These are phyloP conservation scores for Candida pini DNA, from an alignment of 805 yeast genomes.

Conservation along the genomic window DNA sequence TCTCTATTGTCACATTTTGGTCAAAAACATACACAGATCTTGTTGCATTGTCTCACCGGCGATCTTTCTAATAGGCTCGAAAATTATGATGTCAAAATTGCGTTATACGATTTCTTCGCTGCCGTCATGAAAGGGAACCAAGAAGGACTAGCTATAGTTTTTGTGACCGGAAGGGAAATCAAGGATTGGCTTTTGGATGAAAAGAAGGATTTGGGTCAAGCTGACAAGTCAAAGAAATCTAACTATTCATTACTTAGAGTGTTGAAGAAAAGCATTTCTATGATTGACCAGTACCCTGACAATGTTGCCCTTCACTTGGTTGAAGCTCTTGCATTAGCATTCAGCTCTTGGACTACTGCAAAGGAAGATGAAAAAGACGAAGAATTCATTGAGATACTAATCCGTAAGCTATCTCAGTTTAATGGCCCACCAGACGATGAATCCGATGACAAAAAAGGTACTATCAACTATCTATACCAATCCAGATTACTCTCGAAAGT, in stretches of 20 bases:
- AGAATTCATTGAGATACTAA: conserved; percentile 39
- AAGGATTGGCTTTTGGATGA: conserved; percentile 21
- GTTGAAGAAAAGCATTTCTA: conserved; percentile 48
- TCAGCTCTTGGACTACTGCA: conserved; percentile 71
- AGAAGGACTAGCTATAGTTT: conserved; percentile 68
- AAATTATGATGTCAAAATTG: conserved; percentile 45
- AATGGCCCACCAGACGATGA: conserved; percentile 16
- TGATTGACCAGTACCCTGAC: conserved; percentile 51
- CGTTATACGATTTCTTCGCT: conserved; percentile 59
- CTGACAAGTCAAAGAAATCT: conserved; percentile 6
- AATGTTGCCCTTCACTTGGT: conserved; percentile 61
- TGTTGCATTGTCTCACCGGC: conserved; percentile 53
- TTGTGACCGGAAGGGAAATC: conserved; percentile 57
- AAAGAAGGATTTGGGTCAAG: conserved; percentile 7
- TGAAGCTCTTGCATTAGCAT: conserved; percentile 68
- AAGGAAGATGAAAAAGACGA: conserved; percentile 46
- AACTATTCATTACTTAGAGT: conserved; percentile 47
- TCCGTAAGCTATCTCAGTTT: conserved; percentile 25
- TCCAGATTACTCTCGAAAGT: conserved; percentile 59
- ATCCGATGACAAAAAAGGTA: conserved; percentile 14
- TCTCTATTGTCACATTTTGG: conserved; percentile 82
- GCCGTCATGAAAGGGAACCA: conserved; percentile 67
- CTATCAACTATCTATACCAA: conserved; percentile 42
- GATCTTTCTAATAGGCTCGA: conserved; percentile 57
- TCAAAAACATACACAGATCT: conserved; percentile 48